Base-by-base conservation (phyloP, 1,139 yeast species). In the Sugiyamaella xylanicola region DNA sequence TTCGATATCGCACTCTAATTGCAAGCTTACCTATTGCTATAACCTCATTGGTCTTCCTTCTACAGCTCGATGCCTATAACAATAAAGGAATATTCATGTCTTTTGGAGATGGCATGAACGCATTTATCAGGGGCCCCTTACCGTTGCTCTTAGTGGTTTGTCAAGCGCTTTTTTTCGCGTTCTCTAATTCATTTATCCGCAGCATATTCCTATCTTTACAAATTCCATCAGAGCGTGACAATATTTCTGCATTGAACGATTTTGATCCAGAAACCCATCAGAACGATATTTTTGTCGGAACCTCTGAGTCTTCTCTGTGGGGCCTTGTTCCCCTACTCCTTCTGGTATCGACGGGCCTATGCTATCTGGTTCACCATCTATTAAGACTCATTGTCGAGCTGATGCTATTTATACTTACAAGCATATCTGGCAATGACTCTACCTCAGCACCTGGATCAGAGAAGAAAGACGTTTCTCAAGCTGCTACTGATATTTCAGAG, bases 291-390 rank as follows among this genome's bases (percentile, higher is more conserved):
- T 85, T 78, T 62, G 68, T 87, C 54, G 93, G 95, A 0, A 68
- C 85, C 4, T 82, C 83, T 54, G 88, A 85, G 55, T 63, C 54
- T 11, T 45, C 69, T 8, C 72, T 76, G 29, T 68, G 83, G 46
- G 78, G 81, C 56, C 65, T 85, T 41, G 89, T 87, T 0, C 78
- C 86, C 1, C 36, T 85, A 1, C 78, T 85, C 58, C 73, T 79
- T 46, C 52, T 78, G 4, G 74, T 84, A 59, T 76, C 87, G 0
- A 67, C 81, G 15, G 75, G 81, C 0, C 56, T 79, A 16, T 76
- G 82, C 3, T 68, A 67, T 40, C 43, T 72, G 2, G 66, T 77
- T 4, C 72, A 74, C 56, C 48, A 59, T 25, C 7, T 65, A 2
- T 32, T 71, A 8, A 42, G 57, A 15, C 35, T 55, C 1, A 15